Evolutionary conservation across 2,329 filamentous ascomycete genomes (phyloP), one percentile per base, ranked within the genome.

Genomic region (Calonectria pseudoreteaudii): DNA sequence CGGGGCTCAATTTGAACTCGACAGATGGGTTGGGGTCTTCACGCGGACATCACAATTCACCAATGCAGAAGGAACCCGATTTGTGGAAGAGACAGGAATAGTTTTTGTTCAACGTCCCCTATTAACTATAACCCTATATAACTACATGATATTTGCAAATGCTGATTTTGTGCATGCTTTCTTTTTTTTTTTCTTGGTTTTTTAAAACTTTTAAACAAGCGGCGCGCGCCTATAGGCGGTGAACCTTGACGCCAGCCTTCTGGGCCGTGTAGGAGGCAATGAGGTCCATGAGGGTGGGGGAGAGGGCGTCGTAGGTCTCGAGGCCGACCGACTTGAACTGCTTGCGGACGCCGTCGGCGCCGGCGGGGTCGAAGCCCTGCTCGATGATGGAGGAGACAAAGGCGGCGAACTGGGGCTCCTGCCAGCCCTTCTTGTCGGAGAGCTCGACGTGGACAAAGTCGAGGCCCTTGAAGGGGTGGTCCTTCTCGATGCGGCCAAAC

Each of bases 321-420:
- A 94, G 83, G 0, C 92, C 92, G 23, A 89, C 77, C 2, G 81
- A 79, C 84, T 86, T 87, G 72, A 94, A 87, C 81, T 86, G 88
- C 3, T 73, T 76, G 52, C 92, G 86, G 4, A 94, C 89, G 23
- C 86, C 87, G 64, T 86, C 88, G 78, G 92, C 92, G 44, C 86
- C 85, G 20, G 84, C 81, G 0, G 91, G 89, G 60, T 88, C 83
- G 78, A 90, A 92, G 1, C 92, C 92, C 80, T 93, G 91, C 88
- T 94, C 92, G 73, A 94, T 93, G 72, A 93, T 90, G 70, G 89
- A 92, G 44, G 89, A 91, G 49, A 94, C 91, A 74, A 94, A 94
- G 0, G 89, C 92, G 2, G 92, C 92, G 77, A 94, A 94, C 80
- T 93, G 92, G 9, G 91, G 91, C 84, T 93, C 92, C 84, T 94